A percentile compares a stretch with the other conserved stretches of the same genome.
phyloP scores from a whole-genome alignment of 1,284 basidiomycete species.

The Leccinum fuscescens region DNA sequence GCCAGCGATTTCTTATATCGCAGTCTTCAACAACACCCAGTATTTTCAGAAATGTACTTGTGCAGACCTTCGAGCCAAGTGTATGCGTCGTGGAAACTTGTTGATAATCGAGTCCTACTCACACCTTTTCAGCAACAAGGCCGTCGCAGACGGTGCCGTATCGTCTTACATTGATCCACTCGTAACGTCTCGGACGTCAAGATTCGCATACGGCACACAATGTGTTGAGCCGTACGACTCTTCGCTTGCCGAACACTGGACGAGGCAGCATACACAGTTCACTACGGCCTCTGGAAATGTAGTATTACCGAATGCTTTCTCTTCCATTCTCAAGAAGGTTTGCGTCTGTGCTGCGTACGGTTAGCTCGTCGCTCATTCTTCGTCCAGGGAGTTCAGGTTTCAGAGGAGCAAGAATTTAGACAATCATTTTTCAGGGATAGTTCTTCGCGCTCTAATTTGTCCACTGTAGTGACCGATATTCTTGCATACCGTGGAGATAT shows the following conservation, averaged over 20 bases:
- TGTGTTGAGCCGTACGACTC: slow-evolving; percentile 27
- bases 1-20: slow-evolving; percentile 48
- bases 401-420: slow-evolving; percentile 33
- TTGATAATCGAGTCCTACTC: background rate
- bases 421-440: background rate
- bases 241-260: slow-evolving; percentile 34
- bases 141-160: slow-evolving; percentile 54
- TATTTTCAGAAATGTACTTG: slow-evolving; percentile 29
- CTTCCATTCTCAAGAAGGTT: slow-evolving; percentile 34
- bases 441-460: background rate
- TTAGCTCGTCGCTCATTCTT: background rate
- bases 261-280: slow-evolving; percentile 16
- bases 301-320: slow-evolving; percentile 26
- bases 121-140: slow-evolving; percentile 44
- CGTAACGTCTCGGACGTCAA: slow-evolving; percentile 45
- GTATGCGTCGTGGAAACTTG: slow-evolving; percentile 27
- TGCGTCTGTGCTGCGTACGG: fast-evolving
- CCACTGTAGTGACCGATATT: background rate
- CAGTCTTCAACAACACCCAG: slow-evolving; percentile 35
- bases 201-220: slow-evolving; percentile 40
- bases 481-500: slow-evolving; percentile 16
- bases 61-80: slow-evolving; percentile 38
- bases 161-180: slow-evolving; percentile 49
- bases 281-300: slow-evolving; percentile 16
- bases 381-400: slow-evolving; percentile 31